Evolutionary conservation across 192 early-diverging fungal species (phyloP).

Genomic region (Rhizophagus prolifer): DNA sequence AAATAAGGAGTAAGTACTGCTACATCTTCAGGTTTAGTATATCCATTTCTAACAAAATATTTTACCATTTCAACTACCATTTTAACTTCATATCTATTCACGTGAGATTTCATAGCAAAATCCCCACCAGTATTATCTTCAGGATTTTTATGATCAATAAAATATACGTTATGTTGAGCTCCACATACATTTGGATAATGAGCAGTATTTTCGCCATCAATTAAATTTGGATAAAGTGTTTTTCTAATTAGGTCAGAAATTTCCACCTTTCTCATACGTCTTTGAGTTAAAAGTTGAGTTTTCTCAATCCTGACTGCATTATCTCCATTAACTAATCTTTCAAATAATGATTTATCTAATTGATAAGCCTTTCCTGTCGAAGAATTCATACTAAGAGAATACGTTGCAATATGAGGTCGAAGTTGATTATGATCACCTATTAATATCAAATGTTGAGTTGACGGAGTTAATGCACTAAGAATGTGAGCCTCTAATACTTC

Average conservation of each 20-base stretch:
- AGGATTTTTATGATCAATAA: conserved; percentile 47
- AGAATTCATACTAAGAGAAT: conserved; percentile 37
- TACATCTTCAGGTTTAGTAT: conserved; percentile 44
- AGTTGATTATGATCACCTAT: conserved; percentile 50
- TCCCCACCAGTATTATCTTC: conserved; percentile 38
- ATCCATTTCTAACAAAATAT: conserved; percentile 54
- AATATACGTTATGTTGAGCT: conserved; percentile 47
- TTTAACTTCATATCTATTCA: conserved; percentile 48
- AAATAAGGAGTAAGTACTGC: conserved; percentile 58
- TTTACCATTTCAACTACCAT: conserved; percentile 50
- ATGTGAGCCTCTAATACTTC: conserved; percentile 61
- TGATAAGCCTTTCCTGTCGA: conserved; percentile 36
- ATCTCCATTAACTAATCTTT: conserved; percentile 35
- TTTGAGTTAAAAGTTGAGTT: conserved; percentile 30
- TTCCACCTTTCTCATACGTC: conserved; percentile 53
- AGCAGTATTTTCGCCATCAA: conserved; percentile 38
- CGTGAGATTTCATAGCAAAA: conserved; percentile 44
- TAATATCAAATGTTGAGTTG: conserved; percentile 55
- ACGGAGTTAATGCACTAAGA: conserved; percentile 41
- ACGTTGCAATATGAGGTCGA: not conserved
- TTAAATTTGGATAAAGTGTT: conserved; percentile 48
- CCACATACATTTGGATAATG: conserved; percentile 41
- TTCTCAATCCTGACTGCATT: not conserved
- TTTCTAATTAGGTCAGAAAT: conserved; percentile 48
- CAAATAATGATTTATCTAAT: conserved; percentile 53